These are phyloP conservation scores for Salix suchowensis DNA, from an alignment of 345 rosid genomes.

Conservation along the genomic window DNA sequence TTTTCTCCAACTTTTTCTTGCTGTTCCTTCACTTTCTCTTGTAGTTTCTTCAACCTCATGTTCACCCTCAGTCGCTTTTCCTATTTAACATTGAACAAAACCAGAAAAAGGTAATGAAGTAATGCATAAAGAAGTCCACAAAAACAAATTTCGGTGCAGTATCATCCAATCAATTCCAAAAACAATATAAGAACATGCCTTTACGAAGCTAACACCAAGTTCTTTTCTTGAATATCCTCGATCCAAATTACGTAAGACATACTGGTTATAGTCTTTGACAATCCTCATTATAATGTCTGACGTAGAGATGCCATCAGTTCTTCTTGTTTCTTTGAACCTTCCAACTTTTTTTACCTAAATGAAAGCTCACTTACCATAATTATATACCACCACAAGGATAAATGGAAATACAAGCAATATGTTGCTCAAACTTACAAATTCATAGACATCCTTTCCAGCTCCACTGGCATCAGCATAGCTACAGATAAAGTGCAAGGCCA, in stretches of 20 bases:
- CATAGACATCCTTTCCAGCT: constrained; percentile 85
- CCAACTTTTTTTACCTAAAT: constrained; percentile 75
- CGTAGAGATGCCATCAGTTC: constrained; percentile 92
- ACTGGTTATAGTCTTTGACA: constrained; percentile 87
- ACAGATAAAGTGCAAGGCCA: constrained; percentile 10
- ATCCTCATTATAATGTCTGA: constrained; percentile 93
- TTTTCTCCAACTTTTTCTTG: constrained; percentile 88
- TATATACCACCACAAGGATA: not conserved
- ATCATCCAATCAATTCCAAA: not conserved
- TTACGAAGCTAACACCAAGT: constrained; percentile 89
- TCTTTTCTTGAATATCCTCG: constrained; percentile 93
- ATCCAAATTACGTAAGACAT: constrained; percentile 86
- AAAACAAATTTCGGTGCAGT: not conserved
- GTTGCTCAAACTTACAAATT: constrained; percentile 59
- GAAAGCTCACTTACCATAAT: constrained; percentile 17
- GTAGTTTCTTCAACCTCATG: constrained; percentile 84
- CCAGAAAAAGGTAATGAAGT: not conserved
- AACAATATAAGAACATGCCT: constrained; percentile 37
- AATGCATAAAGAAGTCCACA: not conserved
- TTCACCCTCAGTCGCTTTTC: constrained; percentile 91
- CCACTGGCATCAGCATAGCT: constrained; percentile 95
- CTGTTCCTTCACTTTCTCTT: constrained; percentile 87
- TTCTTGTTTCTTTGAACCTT: constrained; percentile 82
- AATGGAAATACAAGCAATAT: constrained; percentile 7
- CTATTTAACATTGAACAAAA: constrained; percentile 31